Evolutionary conservation across 1,284 basidiomycete species (phyloP).

Genomic region (Malassezia yamatoensis): DNA sequence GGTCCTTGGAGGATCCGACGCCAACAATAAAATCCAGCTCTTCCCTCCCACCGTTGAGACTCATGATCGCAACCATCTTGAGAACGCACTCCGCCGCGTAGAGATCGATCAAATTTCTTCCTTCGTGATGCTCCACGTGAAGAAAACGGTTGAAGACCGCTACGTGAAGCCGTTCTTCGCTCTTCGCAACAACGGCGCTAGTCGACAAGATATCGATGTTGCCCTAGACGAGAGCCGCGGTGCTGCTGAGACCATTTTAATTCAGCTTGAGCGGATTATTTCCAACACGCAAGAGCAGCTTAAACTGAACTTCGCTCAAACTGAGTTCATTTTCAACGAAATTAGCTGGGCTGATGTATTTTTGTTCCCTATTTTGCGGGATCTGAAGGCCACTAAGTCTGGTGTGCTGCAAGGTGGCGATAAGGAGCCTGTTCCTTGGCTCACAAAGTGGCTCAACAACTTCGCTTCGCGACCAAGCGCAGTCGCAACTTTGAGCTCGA

Average conservation of each 20-base stretch:
- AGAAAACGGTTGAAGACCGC: slow-evolving; percentile 7
- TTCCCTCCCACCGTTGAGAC: background rate
- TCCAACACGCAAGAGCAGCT: slow-evolving; percentile 1
- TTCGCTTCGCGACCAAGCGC: slow-evolving; percentile 14
- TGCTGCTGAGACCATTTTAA: slow-evolving; percentile 3
- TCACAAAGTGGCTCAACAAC: slow-evolving; percentile 7
- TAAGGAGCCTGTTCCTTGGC: slow-evolving; percentile 5
- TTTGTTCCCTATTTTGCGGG: slow-evolving; percentile 17
- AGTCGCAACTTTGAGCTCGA: background rate
- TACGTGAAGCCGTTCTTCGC: slow-evolving; percentile 18
- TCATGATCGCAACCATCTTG: background rate
- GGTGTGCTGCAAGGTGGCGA: slow-evolving; percentile 4
- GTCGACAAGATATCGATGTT: slow-evolving; percentile 4
- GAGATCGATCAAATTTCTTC: slow-evolving; percentile 6
- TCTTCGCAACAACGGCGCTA: slow-evolving; percentile 17
- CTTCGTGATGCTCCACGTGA: slow-evolving; percentile 1
- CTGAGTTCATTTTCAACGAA: slow-evolving; percentile 5
- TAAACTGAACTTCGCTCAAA: background rate
- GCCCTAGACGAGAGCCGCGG: slow-evolving; percentile 4
- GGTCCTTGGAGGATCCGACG: background rate
- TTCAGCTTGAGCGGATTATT: slow-evolving; percentile 11
- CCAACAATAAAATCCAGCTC: background rate
- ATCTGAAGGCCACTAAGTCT: slow-evolving; percentile 12
- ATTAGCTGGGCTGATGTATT: slow-evolving; percentile 11
- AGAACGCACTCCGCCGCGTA: slow-evolving; percentile 3